A percentile compares a stretch with the other conserved stretches of the same genome.
phyloP scores from a whole-genome alignment of 805 yeast genomes.

The Candida ulmi region DNA sequence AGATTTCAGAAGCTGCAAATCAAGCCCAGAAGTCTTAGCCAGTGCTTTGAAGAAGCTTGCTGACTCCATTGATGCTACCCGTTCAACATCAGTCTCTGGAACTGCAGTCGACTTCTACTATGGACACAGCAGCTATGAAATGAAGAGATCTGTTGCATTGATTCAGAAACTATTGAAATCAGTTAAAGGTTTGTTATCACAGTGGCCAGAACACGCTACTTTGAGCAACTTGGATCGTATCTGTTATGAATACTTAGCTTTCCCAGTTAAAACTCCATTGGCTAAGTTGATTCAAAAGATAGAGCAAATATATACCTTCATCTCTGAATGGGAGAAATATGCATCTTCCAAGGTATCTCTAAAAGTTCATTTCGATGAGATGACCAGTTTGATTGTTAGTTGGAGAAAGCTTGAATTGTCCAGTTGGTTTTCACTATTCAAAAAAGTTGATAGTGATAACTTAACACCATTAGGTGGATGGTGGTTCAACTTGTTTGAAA shows the following conservation, averaged over 20 bases:
- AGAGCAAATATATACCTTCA: conserved; percentile 78
- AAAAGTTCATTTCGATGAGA: conserved; percentile 42
- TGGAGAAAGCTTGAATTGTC: conserved; percentile 89
- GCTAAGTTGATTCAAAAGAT: conserved; percentile 74
- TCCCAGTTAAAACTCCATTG: conserved; percentile 63
- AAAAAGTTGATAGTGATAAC: conserved; percentile 48
- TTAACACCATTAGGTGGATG: conserved; percentile 60
- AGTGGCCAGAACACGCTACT: conserved; percentile 97
- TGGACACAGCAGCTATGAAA: conserved; percentile 55
- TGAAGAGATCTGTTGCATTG: conserved; percentile 49
- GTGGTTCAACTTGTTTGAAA: conserved; percentile 91
- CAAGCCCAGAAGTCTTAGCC: conserved; percentile 28
- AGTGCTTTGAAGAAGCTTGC: conserved; percentile 30
- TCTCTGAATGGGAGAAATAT: conserved; percentile 91
- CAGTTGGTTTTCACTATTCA: conserved; percentile 78
- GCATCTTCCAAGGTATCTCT: conserved; percentile 77
- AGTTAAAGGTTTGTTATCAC: conserved; percentile 41
- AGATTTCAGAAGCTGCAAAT: conserved; percentile 16
- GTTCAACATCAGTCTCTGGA: conserved; percentile 18
- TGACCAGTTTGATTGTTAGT: conserved; percentile 67
- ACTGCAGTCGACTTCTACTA: conserved; percentile 56
- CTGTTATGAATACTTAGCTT: conserved; percentile 58
- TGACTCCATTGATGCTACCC: conserved; percentile 26
- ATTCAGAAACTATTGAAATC: conserved; percentile 39
- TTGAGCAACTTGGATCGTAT: conserved; percentile 60